phyloP scores from a whole-genome alignment of 2,329 filamentous ascomycete genomes.

The Xylariaceae sp. region DNA sequence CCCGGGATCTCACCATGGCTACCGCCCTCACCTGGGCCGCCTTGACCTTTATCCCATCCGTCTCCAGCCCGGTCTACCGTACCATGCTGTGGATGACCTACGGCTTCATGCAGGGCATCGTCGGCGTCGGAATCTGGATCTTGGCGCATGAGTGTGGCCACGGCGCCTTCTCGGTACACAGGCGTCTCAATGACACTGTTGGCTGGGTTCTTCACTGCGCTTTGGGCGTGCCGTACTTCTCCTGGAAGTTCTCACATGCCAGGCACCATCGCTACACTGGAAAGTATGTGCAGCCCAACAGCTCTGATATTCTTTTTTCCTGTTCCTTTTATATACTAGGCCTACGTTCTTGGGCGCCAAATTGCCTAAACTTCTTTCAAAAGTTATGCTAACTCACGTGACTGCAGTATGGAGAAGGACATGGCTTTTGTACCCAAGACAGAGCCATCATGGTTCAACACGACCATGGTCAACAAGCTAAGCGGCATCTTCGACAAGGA shows the following conservation, averaged over 20 bases:
- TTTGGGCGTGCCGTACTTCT: conserved; percentile 66
- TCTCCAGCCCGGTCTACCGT: conserved; percentile 41
- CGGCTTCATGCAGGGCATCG: conserved; percentile 58
- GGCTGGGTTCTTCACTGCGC: conserved; percentile 64
- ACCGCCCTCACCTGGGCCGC: conserved; percentile 44
- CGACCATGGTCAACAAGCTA: conserved; percentile 23
- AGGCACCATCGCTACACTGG: conserved; percentile 52
- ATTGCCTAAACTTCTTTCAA: too few species aligned
- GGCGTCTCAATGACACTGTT: conserved; percentile 53
- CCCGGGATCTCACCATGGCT: conserved; percentile 50
- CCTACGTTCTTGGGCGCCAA: too few species aligned
- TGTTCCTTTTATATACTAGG: conserved; percentile 5
- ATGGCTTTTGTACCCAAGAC: conserved; percentile 59
- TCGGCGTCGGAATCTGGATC: background rate
- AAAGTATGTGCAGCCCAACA: conserved; percentile 8
- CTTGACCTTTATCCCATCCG: conserved; percentile 48
- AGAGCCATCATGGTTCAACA: conserved; percentile 28
- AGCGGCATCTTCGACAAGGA: conserved; percentile 41
- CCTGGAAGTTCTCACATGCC: conserved; percentile 67
- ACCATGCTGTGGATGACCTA: conserved; percentile 51
- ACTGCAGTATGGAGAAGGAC: conserved; percentile 65
- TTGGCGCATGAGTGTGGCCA: conserved; percentile 60
- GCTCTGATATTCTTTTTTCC: conserved; percentile 5
- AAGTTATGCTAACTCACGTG: too few species aligned
- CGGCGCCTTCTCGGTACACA: conserved; percentile 58